phyloP scores from a whole-genome alignment of 768 basidiomycete genomes.

The Chalciporus chontae region DNA sequence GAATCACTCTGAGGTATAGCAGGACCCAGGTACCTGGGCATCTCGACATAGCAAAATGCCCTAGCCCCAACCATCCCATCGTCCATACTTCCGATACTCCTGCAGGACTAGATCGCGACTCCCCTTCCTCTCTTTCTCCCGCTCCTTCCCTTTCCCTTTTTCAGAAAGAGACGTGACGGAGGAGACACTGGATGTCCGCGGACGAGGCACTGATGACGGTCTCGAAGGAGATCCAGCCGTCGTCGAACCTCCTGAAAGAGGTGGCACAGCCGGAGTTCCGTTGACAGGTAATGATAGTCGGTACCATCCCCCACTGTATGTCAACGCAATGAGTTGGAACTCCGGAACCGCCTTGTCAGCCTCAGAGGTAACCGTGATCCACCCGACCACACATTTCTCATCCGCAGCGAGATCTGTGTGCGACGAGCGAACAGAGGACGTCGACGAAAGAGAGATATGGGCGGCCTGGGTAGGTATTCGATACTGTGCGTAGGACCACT shows the following conservation, averaged over 20 bases:
- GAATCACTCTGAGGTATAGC: too few species aligned
- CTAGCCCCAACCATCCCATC: slow-evolving; percentile 87
- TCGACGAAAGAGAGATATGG: slow-evolving; percentile 74
- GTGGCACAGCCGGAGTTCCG: slow-evolving; percentile 17
- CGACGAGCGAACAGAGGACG: slow-evolving; percentile 52
- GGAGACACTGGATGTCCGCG: slow-evolving; percentile 53
- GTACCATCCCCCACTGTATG: slow-evolving; percentile 92
- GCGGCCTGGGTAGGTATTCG: slow-evolving; percentile 82
- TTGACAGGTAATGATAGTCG: slow-evolving; percentile 60
- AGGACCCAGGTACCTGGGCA: too few species aligned
- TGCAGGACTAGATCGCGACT: slow-evolving; percentile 63
- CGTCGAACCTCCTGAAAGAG: slow-evolving; percentile 8
- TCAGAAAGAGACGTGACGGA: slow-evolving; percentile 46
- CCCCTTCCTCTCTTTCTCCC: slow-evolving; percentile 54
- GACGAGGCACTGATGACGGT: slow-evolving; percentile 36
- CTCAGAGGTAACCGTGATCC: slow-evolving; percentile 57
- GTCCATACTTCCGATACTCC: slow-evolving; percentile 79
- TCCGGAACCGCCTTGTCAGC: slow-evolving; percentile 39
- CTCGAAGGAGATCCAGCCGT: slow-evolving; percentile 44
- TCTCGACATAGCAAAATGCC: neutral
- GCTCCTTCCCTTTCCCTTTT: slow-evolving; percentile 55
- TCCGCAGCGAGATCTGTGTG: slow-evolving; percentile 67
- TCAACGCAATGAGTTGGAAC: slow-evolving; percentile 80
- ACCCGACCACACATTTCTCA: slow-evolving; percentile 84
- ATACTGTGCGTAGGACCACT: slow-evolving; percentile 95